Percentiles rank a stretch among this genome's conserved stretches.
Evolutionary conservation across 202 grass and related monocot species (phyloP).

Genomic region (Zoysia matrella): DNA sequence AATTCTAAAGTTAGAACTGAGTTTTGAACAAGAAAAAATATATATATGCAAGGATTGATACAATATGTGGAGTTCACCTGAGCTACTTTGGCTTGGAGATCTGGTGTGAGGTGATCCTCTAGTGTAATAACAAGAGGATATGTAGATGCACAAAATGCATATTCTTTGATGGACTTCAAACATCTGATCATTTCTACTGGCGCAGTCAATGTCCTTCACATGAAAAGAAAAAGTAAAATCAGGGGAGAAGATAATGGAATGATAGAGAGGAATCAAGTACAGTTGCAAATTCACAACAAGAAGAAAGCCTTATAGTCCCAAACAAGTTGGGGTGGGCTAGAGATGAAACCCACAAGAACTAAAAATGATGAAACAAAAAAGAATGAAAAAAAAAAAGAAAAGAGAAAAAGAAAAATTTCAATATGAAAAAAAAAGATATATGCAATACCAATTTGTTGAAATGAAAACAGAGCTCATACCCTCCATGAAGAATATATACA

Average conservation of each 20-base stretch:
- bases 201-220: constrained; percentile 72
- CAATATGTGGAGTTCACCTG: constrained; percentile 41
- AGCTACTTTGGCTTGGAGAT: constrained; percentile 86
- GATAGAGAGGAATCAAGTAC: no score
- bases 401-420: not conserved
- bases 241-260: not conserved
- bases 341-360: no score
- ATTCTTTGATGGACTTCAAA: constrained; percentile 81
- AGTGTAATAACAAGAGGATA: constrained; percentile 93
- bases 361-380: no score
- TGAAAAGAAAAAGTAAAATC: constrained; percentile 27
- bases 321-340: no score
- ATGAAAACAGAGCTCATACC: constrained; percentile 37
- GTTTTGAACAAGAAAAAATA: constrained; percentile 3
- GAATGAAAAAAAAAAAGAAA: constrained; percentile 10
- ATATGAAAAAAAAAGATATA: not conserved
- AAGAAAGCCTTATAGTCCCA: not conserved
- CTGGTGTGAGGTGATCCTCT: constrained; percentile 82
- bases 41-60: no score
- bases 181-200: constrained; percentile 73
- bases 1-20: constrained; percentile 30
- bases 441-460: no score
- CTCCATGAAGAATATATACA: constrained; percentile 86
- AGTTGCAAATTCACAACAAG: constrained; percentile 28
- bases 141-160: constrained; percentile 62